Evolutionary conservation across 768 basidiomycete genomes (phyloP), one percentile per base, ranked within the genome.

Genomic region (Tubosaeta brunneosetosa): DNA sequence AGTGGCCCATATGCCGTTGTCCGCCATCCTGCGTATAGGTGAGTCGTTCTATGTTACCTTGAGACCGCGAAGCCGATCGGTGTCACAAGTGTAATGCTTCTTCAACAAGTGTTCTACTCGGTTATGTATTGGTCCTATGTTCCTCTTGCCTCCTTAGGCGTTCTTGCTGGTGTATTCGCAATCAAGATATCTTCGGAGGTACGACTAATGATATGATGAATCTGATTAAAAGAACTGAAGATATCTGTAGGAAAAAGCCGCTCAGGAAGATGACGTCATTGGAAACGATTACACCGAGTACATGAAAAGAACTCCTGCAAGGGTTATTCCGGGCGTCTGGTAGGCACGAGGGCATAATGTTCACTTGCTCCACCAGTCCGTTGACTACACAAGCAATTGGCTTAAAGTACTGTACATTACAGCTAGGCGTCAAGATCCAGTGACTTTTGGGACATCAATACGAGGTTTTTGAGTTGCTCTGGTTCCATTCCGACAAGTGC

Each of bases 401-500:
- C 6, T 51, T 37, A 46, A 29, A 29, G 9, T 29, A 43, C 9
- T 51, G 52, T 66, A 60, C 38, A 14, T 42, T 50, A 4, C 22
- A 52, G 22, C 42, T 66, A 51, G 9, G 36, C 41, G 22, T 53
- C 50, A 5, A 69, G 51, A 29, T 56, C 48, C 51, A 69, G 42
- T 13, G 56, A 61, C 40, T 36, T 52, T 22, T 65, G 71, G 13
- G 74, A 72, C 47, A 63, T 63, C 34, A 75, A 58, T 33, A 79
- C 75, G 36, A 75, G 46, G 22, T 46, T 52, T 58, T 66, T 73
- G 34, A 82, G 62, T n/a, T 75, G 71, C 44, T 75, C 75, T 2
- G 66, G 69, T 36, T 73, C 60, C 49, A 66, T 61, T 8, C 73
- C 70, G 29, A 79, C 54, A 25, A 79, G 66, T 50, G 83, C 64